phyloP scores from a whole-genome alignment of 2,329 filamentous ascomycete genomes.

The Cryphonectria naterciae region DNA sequence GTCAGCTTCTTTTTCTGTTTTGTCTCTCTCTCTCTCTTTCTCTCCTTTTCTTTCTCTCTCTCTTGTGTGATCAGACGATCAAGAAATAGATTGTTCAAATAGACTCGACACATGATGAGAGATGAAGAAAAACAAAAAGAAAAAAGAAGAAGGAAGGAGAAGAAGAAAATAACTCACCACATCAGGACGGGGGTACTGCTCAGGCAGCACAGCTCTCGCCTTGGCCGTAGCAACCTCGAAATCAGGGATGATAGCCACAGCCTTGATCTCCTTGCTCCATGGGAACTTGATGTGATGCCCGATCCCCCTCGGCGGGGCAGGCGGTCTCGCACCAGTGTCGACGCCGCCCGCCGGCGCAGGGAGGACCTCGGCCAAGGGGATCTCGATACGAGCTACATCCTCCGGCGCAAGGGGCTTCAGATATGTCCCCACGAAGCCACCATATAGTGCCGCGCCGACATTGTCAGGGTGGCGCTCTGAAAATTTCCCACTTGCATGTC shows the following conservation, averaged over 20 bases:
- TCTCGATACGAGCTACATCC: conserved; percentile 88
- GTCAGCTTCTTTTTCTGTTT: conserved; percentile 19
- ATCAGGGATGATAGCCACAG: conserved; percentile 91
- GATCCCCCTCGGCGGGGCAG: conserved; percentile 87
- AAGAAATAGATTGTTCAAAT: not conserved
- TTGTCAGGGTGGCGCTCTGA: conserved; percentile 88
- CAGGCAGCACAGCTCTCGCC: conserved; percentile 83
- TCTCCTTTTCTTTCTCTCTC: too few species aligned
- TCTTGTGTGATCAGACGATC: too few species aligned
- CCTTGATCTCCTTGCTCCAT: conserved; percentile 95
- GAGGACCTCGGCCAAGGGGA: conserved; percentile 90
- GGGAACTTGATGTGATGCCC: conserved; percentile 95
- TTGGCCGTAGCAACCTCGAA: conserved; percentile 96
- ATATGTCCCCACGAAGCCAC: conserved; percentile 96
- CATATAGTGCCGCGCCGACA: conserved; percentile 91
- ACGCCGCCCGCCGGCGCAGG: conserved; percentile 87
- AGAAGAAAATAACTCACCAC: conserved; percentile 61
- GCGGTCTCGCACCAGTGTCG: conserved; percentile 85
- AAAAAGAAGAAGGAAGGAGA: not conserved
- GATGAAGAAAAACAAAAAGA: too few species aligned
- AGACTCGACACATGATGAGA: not conserved
- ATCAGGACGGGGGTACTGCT: conserved; percentile 77
- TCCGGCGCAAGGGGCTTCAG: conserved; percentile 88
- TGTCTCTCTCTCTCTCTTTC: too few species aligned
- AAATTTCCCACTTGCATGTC: not conserved